Percentiles rank a stretch among this genome's conserved stretches.
phyloP scores from a whole-genome alignment of 148 eudicot species.

The Amaranthus cruentus region DNA sequence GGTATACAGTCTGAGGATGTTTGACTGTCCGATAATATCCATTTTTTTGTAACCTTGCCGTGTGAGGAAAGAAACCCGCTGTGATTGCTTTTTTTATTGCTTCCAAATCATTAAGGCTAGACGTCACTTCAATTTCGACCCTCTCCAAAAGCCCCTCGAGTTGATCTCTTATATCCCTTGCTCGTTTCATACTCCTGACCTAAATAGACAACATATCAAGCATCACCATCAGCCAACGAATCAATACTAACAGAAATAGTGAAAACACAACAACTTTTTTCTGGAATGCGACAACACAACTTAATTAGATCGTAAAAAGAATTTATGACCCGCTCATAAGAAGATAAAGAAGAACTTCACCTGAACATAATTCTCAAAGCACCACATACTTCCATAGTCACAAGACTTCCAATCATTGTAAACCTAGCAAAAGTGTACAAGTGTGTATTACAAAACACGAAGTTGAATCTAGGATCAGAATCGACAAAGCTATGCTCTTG shows the following conservation, averaged over 20 bases:
- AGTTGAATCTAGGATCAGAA: not conserved
- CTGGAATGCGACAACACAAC: no score
- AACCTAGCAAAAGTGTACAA: slow-evolving; percentile 33
- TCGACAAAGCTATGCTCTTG: not conserved
- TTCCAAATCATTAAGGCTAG: slow-evolving; percentile 70
- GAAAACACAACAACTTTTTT: not conserved
- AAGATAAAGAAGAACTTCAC: slow-evolving; percentile 23
- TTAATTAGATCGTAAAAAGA: not conserved
- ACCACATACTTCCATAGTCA: slow-evolving; percentile 64
- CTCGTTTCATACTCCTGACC: slow-evolving; percentile 96
- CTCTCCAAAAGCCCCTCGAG: slow-evolving; percentile 83
- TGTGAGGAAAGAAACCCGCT: slow-evolving; percentile 87
- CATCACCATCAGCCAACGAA: no score
- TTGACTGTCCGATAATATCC: slow-evolving; percentile 88
- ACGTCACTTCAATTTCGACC: slow-evolving; percentile 71
- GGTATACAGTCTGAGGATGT: slow-evolving; percentile 87
- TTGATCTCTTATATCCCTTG: slow-evolving; percentile 90
- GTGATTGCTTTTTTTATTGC: slow-evolving; percentile 72
- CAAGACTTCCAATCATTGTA: slow-evolving; percentile 74
- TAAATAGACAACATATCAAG: slow-evolving; percentile 1
- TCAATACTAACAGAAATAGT: not conserved
- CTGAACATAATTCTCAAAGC: slow-evolving; percentile 73
- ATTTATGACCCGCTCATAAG: not conserved
- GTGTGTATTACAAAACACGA: not conserved
- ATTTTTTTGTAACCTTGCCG: slow-evolving; percentile 77